Evolutionary conservation across 1,284 basidiomycete species (phyloP).

Genomic region (Inonotus obliquus): DNA sequence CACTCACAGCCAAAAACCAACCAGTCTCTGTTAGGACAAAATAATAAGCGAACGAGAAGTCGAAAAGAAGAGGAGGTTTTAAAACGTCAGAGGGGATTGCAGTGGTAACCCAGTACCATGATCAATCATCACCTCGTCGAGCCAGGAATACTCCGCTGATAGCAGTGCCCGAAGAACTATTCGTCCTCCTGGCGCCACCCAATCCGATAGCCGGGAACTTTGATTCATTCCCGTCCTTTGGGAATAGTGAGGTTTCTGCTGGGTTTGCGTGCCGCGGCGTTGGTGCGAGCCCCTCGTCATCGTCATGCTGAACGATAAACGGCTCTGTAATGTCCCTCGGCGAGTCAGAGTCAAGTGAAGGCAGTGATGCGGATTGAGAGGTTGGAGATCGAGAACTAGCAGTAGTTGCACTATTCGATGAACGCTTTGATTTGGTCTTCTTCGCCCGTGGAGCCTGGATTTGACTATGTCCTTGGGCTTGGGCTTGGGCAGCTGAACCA

Average conservation of each 20-base stretch:
- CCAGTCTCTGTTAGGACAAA: too few species aligned
- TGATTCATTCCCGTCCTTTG: not conserved
- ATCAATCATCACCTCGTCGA: slow-evolving; percentile 18
- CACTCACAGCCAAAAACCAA: too few species aligned
- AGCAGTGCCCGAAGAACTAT: slow-evolving; percentile 14
- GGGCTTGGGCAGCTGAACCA: slow-evolving; percentile 18
- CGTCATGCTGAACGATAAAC: slow-evolving; percentile 11
- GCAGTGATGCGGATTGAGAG: slow-evolving; percentile 29
- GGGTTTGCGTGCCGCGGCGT: not conserved
- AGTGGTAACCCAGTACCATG: too few species aligned
- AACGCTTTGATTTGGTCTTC: slow-evolving; percentile 27
- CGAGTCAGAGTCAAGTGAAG: slow-evolving; percentile 11
- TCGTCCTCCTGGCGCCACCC: slow-evolving; percentile 18
- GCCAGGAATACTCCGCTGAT: slow-evolving; percentile 18
- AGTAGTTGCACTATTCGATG: slow-evolving; percentile 16
- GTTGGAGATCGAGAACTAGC: slow-evolving; percentile 28
- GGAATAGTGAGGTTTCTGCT: not conserved
- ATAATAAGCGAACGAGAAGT: too few species aligned
- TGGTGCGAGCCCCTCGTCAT: not conserved
- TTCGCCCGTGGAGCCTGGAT: slow-evolving; percentile 19
- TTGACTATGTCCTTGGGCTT: slow-evolving; percentile 21
- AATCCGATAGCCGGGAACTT: slow-evolving; percentile 18
- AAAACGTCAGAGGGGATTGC: too few species aligned
- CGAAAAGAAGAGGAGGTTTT: too few species aligned
- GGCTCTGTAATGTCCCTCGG: not conserved